Evolutionary conservation across 1,284 basidiomycete species (phyloP), one percentile per base, ranked within the genome.

Genomic region (Flammula alnicola): DNA sequence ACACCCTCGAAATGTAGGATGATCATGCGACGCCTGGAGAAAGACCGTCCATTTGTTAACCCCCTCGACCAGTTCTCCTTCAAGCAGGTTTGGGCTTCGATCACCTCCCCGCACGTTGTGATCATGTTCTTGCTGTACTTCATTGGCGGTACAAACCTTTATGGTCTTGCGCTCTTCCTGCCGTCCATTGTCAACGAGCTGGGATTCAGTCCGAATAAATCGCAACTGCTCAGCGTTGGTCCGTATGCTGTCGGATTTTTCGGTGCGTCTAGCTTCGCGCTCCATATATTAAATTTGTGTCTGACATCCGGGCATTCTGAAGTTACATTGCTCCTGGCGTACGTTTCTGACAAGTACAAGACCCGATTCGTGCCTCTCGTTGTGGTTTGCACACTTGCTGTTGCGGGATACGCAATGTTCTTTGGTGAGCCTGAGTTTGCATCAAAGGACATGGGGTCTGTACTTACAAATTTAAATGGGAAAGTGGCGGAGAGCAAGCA

Each of bases 151-250:
- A 74, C 73, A 8, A 67, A 63, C 1, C 49, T 78, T 8, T 78
- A 67, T 48, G 70, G 75, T 23, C 62, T 78, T 22, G 57, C 37
- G 25, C 76, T 77, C 51, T 84, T 84, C 55, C 65, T 77, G 1
- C 81, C 82, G 2, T 72, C 73, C 1, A 79, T 81, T 43, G 70
- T 81, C 7, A 64, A 64, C 14, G 55, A 64, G 14, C 67, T 80
- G 19, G 77, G 76, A n/a, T 77, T 72, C 54, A 67, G 64, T 1
- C 67, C 69, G 2, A 68, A 71, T 10, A 59, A 58, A 3, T 72
- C 76, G 12, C 78, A 79, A 45, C 65, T 79, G 10, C 69, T 76
- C 68, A 76, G 70, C 16, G 76, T 78, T 5, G 75, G 73, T 20
- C 78, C 77, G 0, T 80, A 74, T 26, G 73, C 67, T 1, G 57